Evolutionary conservation across 2,329 filamentous ascomycete species (phyloP).

Genomic region (Basipetospora chlamydospora): DNA sequence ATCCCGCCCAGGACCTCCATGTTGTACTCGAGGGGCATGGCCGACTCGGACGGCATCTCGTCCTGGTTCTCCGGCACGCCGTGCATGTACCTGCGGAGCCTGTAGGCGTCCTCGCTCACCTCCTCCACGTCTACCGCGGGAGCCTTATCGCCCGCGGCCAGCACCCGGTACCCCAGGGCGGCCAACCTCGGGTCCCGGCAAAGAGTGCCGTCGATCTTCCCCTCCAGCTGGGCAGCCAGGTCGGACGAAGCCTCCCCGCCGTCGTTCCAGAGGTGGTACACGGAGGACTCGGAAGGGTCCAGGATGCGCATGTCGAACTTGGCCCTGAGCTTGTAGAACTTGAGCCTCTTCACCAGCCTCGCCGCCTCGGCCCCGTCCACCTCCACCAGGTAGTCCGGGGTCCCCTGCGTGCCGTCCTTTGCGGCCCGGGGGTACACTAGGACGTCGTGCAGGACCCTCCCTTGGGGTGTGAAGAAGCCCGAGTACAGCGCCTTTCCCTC

Average conservation of each 20-base stretch:
- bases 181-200: slow-evolving; percentile 39
- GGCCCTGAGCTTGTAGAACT: slow-evolving; percentile 71
- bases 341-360: slow-evolving; percentile 55
- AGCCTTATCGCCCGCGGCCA: slow-evolving; percentile 14
- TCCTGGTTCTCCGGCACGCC: slow-evolving; percentile 75
- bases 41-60: slow-evolving; percentile 57
- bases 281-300: slow-evolving; percentile 45
- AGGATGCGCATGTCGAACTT: slow-evolving; percentile 59
- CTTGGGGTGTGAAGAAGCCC: slow-evolving; percentile 74
- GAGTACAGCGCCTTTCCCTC: slow-evolving; percentile 51
- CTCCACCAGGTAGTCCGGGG: slow-evolving; percentile 55
- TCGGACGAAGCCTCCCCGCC: slow-evolving; percentile 10
- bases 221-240: not conserved
- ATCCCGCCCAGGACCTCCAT: slow-evolving; percentile 75
- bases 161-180: slow-evolving; percentile 37
- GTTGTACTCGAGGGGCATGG: slow-evolving; percentile 79
- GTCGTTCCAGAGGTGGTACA: slow-evolving; percentile 66
- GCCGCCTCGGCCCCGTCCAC: slow-evolving; percentile 56
- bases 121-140: slow-evolving; percentile 28
- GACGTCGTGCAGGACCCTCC: slow-evolving; percentile 74
- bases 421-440: slow-evolving; percentile 61
- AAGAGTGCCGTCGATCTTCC: slow-evolving; percentile 16
- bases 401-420: slow-evolving; percentile 10
- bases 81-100: slow-evolving; percentile 58
- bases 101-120: slow-evolving; percentile 48